These are phyloP conservation scores for Porcisia hertigi DNA, from an alignment of 208 protist species.

Conservation along the genomic window DNA sequence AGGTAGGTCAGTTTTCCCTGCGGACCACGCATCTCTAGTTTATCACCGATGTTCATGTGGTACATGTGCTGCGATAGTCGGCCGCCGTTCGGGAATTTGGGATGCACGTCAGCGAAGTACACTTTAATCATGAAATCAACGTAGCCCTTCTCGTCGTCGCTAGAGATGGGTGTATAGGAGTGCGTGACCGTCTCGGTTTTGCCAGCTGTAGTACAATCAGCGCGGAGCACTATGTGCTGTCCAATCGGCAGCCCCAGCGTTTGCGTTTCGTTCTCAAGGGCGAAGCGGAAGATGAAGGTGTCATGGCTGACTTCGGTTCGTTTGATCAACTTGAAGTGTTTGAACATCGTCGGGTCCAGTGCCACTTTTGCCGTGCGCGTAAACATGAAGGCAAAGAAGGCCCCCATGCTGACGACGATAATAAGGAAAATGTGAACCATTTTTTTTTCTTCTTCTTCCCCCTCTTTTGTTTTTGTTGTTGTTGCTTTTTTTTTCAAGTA, in stretches of 20 bases:
- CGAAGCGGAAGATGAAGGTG: conserved; percentile 84
- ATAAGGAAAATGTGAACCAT: conserved; percentile 28
- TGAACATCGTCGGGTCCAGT: conserved; percentile 56
- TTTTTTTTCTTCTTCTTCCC: background rate
- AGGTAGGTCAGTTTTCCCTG: conserved; percentile 90
- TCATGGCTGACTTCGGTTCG: conserved; percentile 71
- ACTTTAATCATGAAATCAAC: conserved; percentile 95
- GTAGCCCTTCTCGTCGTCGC: conserved; percentile 87
- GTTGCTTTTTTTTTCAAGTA: too few species aligned
- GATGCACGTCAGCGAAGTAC: conserved; percentile 83
- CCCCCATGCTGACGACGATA: conserved; percentile 25
- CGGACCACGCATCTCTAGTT: conserved; percentile 88
- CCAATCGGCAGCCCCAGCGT: conserved; percentile 82
- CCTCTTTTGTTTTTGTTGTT: too few species aligned
- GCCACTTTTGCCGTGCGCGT: conserved; percentile 34
- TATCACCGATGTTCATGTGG: conserved; percentile 74
- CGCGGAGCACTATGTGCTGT: conserved; percentile 74
- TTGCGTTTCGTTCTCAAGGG: conserved; percentile 45
- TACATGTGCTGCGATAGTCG: conserved; percentile 91
- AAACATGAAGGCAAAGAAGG: conserved; percentile 33
- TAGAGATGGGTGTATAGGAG: conserved; percentile 92
- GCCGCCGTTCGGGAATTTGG: conserved; percentile 87
- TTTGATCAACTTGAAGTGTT: conserved; percentile 57
- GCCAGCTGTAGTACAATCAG: conserved; percentile 37
- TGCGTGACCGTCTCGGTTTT: conserved; percentile 67